These are phyloP conservation scores for Carex scoparia DNA, from an alignment of 176 grass and related monocot genomes.

Conservation along the genomic window DNA sequence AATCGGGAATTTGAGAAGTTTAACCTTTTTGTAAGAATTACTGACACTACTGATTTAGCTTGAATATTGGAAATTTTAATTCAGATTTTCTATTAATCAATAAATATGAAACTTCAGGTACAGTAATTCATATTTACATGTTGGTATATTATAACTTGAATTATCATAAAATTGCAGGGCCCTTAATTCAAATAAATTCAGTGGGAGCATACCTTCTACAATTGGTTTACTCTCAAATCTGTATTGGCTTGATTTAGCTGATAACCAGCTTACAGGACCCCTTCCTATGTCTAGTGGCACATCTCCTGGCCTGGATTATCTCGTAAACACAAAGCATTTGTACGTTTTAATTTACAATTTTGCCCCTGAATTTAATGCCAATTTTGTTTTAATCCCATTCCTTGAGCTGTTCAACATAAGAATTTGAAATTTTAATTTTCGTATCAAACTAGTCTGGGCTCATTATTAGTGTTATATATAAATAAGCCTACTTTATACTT, in stretches of 20 bases:
- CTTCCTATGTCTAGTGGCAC: constrained; percentile 53
- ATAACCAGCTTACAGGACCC: constrained; percentile 59
- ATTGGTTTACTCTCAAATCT: constrained; percentile 62
- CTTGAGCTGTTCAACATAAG: background rate
- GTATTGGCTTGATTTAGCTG: constrained; percentile 71
- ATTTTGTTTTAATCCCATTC: background rate
- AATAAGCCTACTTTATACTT: too few species aligned
- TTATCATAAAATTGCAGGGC: constrained; percentile 40
- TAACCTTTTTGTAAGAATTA: constrained; percentile 70
- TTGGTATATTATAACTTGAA: background rate
- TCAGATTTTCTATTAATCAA: background rate
- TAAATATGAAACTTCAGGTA: too few species aligned
- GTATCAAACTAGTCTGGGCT: background rate
- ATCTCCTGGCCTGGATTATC: constrained; percentile 57
- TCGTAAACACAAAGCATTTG: constrained; percentile 58
- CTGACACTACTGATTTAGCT: background rate
- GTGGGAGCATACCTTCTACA: constrained; percentile 53
- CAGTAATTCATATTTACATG: background rate
- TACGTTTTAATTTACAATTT: constrained; percentile 37
- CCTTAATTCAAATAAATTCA: constrained; percentile 74
- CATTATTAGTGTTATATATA: background rate
- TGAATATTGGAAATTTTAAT: constrained; percentile 18
- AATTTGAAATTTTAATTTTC: background rate
- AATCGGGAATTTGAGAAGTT: constrained; percentile 57
- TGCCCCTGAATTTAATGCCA: constrained; percentile 23